These are phyloP conservation scores for Leccinum fibrillosum DNA, from an alignment of 768 basidiomycete species.

Conservation along the genomic window DNA sequence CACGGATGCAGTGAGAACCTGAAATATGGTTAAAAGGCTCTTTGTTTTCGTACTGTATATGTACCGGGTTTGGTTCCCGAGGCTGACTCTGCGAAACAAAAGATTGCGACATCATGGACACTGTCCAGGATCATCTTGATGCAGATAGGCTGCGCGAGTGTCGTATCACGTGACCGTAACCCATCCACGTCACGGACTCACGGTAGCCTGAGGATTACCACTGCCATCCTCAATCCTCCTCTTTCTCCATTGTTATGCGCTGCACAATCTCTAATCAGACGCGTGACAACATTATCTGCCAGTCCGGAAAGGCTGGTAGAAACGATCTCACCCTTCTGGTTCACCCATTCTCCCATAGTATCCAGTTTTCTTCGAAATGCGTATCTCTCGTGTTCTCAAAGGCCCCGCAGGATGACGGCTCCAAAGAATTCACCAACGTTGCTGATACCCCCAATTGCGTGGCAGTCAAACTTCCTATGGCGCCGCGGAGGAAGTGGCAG, in stretches of 20 bases:
- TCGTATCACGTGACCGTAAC: slow-evolving; percentile 15
- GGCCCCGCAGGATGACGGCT: slow-evolving; percentile 11
- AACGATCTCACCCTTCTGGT: slow-evolving; percentile 15
- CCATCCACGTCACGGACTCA: neutral
- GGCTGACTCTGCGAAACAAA: slow-evolving; percentile 17
- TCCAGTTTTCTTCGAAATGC: slow-evolving; percentile 18
- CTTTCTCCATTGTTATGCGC: slow-evolving; percentile 9
- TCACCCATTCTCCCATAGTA: slow-evolving; percentile 22
- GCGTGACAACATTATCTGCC: slow-evolving; percentile 23
- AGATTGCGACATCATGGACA: slow-evolving; percentile 18
- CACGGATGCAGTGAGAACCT: slow-evolving; percentile 69
- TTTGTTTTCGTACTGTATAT: neutral
- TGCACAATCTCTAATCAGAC: slow-evolving; percentile 39
- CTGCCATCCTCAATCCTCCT: no score
- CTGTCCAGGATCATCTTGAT: neutral
- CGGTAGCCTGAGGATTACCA: neutral
- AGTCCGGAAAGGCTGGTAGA: slow-evolving; percentile 1
- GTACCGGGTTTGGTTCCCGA: slow-evolving; percentile 25
- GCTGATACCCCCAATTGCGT: slow-evolving; percentile 10
- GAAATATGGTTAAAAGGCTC: slow-evolving; percentile 2
- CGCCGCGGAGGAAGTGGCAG: slow-evolving; percentile 43
- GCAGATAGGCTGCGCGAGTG: neutral
- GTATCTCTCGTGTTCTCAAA: slow-evolving; percentile 16
- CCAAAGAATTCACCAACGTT: slow-evolving; percentile 18
- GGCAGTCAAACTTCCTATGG: slow-evolving; percentile 20